Conservation (phyloP, 108 stramenopile species). For the Discostella pseudostelligera region DNA sequence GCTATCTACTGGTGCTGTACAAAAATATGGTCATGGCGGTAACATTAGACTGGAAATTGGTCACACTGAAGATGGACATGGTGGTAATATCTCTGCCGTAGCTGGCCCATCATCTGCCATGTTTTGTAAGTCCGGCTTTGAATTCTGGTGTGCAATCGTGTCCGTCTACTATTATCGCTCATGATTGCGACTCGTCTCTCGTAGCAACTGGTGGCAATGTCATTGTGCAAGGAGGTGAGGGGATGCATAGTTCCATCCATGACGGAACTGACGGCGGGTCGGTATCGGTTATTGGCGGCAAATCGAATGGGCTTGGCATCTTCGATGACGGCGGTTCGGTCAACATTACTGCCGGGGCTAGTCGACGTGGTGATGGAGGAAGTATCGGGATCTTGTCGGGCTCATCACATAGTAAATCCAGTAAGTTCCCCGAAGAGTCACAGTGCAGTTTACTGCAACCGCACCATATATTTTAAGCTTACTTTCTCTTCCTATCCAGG, state of each 20-base stretch:
- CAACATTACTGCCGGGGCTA: constrained; percentile 15
- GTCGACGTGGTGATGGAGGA: constrained; percentile 10
- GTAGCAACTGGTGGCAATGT: constrained; percentile 13
- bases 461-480: too few relatives aligned
- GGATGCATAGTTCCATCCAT: constrained; percentile 9
- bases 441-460: too few relatives aligned
- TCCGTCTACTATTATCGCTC: too few relatives aligned
- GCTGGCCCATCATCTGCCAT: background rate
- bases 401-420: constrained; percentile 10
- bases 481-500: constrained; percentile 6
- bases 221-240: constrained; percentile 16
- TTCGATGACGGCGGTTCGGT: constrained; percentile 23
- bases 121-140: background rate
- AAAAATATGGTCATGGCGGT: constrained; percentile 1
- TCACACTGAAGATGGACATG: background rate
- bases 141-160: too few relatives aligned
- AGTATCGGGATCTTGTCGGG: constrained; percentile 3
- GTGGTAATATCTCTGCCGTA: background rate
- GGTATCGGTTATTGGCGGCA: constrained; percentile 14
- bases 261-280: constrained; percentile 21
- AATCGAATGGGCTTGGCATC: constrained; percentile 10
- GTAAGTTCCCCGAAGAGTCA: constrained; percentile 11
- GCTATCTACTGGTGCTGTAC: background rate
- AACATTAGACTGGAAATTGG: background rate
- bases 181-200: too few relatives aligned